phyloP scores from a whole-genome alignment of 805 yeast species.

The Lipomyces mesembrius region DNA sequence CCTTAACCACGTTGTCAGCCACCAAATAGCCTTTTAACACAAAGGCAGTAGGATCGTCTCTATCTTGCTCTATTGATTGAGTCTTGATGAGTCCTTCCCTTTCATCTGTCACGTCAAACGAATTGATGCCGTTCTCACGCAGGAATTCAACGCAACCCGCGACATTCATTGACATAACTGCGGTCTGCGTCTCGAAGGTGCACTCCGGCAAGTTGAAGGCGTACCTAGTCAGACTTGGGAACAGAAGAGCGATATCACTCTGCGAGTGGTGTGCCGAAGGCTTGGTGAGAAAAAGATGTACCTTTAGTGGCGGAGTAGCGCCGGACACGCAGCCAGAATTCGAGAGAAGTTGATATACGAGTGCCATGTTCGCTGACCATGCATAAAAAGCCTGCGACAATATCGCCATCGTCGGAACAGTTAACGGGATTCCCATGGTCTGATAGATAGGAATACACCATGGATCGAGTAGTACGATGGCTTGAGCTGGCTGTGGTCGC shows the following conservation, averaged over 20 bases:
- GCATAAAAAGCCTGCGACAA: slow-evolving; percentile 35
- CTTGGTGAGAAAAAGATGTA: slow-evolving; percentile 25
- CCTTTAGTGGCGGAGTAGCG: slow-evolving; percentile 12
- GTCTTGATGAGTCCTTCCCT: slow-evolving; percentile 27
- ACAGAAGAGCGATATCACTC: slow-evolving; percentile 38
- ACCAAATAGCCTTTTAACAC: slow-evolving; percentile 22
- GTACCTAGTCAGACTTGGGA: slow-evolving; percentile 31
- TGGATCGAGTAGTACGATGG: slow-evolving; percentile 36
- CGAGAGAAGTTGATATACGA: slow-evolving; percentile 32
- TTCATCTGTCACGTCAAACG: slow-evolving; percentile 17
- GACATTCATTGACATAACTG: slow-evolving; percentile 37
- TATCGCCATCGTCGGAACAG: slow-evolving; percentile 30
- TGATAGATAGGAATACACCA: slow-evolving; percentile 38
- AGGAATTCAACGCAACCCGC: slow-evolving; percentile 31
- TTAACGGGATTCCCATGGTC: slow-evolving; percentile 27
- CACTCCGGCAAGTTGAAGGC: slow-evolving; percentile 33
- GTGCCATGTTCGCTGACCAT: slow-evolving; percentile 31
- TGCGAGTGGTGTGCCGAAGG: slow-evolving; percentile 39
- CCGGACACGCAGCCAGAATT: slow-evolving; percentile 21
- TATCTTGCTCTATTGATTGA: slow-evolving; percentile 15
- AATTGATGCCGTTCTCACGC: slow-evolving; percentile 20
- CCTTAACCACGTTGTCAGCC: slow-evolving; percentile 27
- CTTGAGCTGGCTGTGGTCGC: slow-evolving; percentile 22
- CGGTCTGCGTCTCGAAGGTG: slow-evolving; percentile 33
- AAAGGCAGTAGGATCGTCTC: slow-evolving; percentile 1